Percentiles rank a stretch among this genome's conserved stretches.
These are phyloP conservation scores for Geranium brycei DNA, from an alignment of 345 rosid genomes.

Conservation along the genomic window DNA sequence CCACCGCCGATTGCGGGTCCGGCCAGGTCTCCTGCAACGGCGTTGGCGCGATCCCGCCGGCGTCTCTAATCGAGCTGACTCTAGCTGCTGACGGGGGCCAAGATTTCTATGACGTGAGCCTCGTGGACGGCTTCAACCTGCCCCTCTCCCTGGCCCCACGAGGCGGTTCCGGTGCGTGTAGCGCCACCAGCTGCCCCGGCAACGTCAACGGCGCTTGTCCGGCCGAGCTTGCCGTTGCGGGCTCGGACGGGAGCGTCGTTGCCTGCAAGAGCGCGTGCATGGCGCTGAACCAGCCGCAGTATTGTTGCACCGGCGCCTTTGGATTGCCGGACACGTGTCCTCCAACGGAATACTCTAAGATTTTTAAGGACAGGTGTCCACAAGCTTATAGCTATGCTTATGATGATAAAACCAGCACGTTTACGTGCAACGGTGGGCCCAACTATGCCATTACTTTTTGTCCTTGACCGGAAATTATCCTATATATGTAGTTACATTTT, in stretches of 20 bases:
- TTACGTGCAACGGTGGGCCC: slow-evolving; percentile 15
- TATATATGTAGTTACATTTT: too few species aligned
- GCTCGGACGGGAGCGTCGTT: slow-evolving; percentile 11
- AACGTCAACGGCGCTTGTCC: slow-evolving; percentile 27
- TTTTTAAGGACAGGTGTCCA: slow-evolving; percentile 18
- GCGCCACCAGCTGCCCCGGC: slow-evolving; percentile 10
- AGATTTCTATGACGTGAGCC: slow-evolving; percentile 29
- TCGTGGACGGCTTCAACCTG: slow-evolving; percentile 33
- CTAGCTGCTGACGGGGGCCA: slow-evolving; percentile 3
- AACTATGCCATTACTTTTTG: slow-evolving; percentile 19
- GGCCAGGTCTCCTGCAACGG: slow-evolving; percentile 24
- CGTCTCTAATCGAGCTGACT: slow-evolving; percentile 21
- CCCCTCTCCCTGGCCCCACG: slow-evolving; percentile 21
- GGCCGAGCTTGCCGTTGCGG: slow-evolving; percentile 11
- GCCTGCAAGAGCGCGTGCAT: slow-evolving; percentile 33
- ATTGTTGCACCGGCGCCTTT: slow-evolving; percentile 21
- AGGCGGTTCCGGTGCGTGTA: slow-evolving; percentile 18
- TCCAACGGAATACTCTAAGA: slow-evolving; percentile 16
- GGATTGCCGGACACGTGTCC: slow-evolving; percentile 9
- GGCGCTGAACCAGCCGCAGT: slow-evolving; percentile 18
- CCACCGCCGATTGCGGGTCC: slow-evolving; percentile 25
- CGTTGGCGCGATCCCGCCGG: slow-evolving; percentile 19
- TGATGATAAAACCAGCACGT: slow-evolving; percentile 18
- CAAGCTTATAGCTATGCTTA: slow-evolving; percentile 26
- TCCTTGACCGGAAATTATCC: slow-evolving; percentile 6